These are phyloP conservation scores for Trebouxia gelatinosa DNA, from an alignment of 163 green algal species.

Conservation along the genomic window DNA sequence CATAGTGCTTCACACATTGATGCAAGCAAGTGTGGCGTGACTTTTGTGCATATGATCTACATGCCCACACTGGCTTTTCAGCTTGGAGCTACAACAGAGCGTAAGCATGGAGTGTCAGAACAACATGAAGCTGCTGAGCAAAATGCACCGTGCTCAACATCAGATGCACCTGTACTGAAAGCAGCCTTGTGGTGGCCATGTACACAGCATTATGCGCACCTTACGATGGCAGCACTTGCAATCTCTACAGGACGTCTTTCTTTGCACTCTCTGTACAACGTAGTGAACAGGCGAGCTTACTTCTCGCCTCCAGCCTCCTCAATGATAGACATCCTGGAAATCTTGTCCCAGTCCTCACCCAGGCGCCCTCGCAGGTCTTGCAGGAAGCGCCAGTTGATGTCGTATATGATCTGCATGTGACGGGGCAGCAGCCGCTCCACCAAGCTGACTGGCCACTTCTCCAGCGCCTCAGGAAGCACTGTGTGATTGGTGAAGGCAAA, in stretches of 20 bases:
- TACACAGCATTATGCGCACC: not conserved
- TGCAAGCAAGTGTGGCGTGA: not conserved
- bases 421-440: slow-evolving; percentile 94
- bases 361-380: slow-evolving; percentile 74
- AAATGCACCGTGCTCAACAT: not conserved
- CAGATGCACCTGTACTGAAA: not conserved
- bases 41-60: not conserved
- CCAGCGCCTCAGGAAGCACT: slow-evolving; percentile 92
- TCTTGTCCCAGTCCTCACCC: slow-evolving; percentile 87
- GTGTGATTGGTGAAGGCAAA: slow-evolving; percentile 98
- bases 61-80: not conserved
- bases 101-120: not conserved
- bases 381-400: slow-evolving; percentile 96
- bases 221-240: not conserved
- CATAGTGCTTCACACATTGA: no score
- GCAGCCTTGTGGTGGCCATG: not conserved
- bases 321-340: slow-evolving; percentile 94
- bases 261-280: not conserved
- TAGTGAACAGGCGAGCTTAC: slow-evolving; percentile 47
- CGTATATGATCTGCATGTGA: slow-evolving; percentile 95
- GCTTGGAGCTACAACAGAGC: not conserved
- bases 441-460: slow-evolving; percentile 91
- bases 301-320: slow-evolving; percentile 85
- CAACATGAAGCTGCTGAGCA: not conserved
- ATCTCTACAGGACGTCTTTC: not conserved